Conservation (phyloP, 129 eudicot genomes). For the Cynara cardunculus region DNA sequence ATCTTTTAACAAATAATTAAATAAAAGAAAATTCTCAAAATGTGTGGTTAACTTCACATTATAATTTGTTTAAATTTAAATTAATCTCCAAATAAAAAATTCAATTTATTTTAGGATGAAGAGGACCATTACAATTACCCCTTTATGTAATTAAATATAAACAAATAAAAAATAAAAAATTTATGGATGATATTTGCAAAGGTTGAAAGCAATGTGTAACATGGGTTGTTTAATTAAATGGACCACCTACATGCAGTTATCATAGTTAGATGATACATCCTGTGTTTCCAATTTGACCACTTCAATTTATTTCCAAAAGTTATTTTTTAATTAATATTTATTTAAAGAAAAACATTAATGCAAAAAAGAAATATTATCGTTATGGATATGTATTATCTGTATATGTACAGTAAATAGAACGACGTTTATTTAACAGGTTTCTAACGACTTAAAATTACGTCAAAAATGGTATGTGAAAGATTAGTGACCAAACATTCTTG, state of each 20-base stretch:
- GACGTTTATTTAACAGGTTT: not conserved
- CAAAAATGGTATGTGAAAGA: not conserved
- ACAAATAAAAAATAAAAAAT: not conserved
- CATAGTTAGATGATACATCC: not conserved
- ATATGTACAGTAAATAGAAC: not conserved
- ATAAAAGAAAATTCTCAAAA: too few relatives aligned
- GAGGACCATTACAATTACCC: not conserved
- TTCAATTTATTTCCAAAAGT: constrained; percentile 6
- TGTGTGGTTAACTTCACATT: too few relatives aligned
- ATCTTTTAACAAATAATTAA: too few relatives aligned
- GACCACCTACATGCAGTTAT: constrained; percentile 7
- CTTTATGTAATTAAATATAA: not conserved
- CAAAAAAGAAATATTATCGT: not conserved
- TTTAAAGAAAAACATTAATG: not conserved
- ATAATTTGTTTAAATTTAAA: not conserved
- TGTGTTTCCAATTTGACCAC: constrained; percentile 9
- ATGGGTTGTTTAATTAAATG: constrained; percentile 13
- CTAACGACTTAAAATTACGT: not conserved
- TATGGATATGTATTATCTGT: not conserved
- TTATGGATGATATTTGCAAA: not conserved
- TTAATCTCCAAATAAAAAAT: not conserved
- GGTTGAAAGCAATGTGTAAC: constrained; percentile 21
- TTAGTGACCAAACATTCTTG: not conserved
- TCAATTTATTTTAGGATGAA: not conserved
- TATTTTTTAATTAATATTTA: not conserved